Percentiles rank a stretch among this genome's conserved stretches.
These are phyloP conservation scores for Magnolia kwangsiensis DNA, from an alignment of 164 flowering plant species.

Conservation along the genomic window DNA sequence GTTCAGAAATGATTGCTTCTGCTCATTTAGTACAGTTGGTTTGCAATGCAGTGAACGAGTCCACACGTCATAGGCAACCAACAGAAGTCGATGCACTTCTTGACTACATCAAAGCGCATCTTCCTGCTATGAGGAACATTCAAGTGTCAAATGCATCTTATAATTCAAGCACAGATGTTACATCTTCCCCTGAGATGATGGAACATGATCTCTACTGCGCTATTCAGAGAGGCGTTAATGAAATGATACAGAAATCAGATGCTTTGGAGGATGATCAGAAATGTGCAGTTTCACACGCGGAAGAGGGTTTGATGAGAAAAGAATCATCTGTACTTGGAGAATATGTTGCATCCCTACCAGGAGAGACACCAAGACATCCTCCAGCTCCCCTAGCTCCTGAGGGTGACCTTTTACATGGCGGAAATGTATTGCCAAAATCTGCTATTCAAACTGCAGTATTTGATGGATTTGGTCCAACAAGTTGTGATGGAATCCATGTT, in stretches of 20 bases:
- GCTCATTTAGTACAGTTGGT: constrained; percentile 37
- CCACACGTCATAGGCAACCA: constrained; percentile 33
- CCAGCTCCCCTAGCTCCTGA: constrained; percentile 26
- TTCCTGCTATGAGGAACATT: constrained; percentile 38
- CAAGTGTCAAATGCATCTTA: constrained; percentile 30
- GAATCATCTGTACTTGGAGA: constrained; percentile 49
- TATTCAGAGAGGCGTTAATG: constrained; percentile 33
- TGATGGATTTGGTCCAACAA: constrained; percentile 70
- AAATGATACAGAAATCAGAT: constrained; percentile 12
- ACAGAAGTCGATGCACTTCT: constrained; percentile 48
- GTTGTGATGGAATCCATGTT: constrained; percentile 78
- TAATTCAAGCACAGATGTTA: constrained; percentile 21
- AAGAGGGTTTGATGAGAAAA: constrained; percentile 19
- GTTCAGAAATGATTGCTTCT: constrained; percentile 28
- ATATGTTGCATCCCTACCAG: constrained; percentile 48
- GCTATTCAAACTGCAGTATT: constrained; percentile 22
- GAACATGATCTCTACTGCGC: constrained; percentile 53
- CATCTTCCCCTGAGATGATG: constrained; percentile 37
- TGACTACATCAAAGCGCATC: constrained; percentile 39
- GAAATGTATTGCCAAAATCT: constrained; percentile 22
- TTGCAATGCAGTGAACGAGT: constrained; percentile 45
- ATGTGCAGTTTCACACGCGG: constrained; percentile 17
- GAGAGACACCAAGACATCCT: constrained; percentile 34
- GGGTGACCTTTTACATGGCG: constrained; percentile 12
- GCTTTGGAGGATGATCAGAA: constrained; percentile 13